Base-by-base conservation (phyloP, 768 basidiomycete species). In the Mycena chlorophos region DNA sequence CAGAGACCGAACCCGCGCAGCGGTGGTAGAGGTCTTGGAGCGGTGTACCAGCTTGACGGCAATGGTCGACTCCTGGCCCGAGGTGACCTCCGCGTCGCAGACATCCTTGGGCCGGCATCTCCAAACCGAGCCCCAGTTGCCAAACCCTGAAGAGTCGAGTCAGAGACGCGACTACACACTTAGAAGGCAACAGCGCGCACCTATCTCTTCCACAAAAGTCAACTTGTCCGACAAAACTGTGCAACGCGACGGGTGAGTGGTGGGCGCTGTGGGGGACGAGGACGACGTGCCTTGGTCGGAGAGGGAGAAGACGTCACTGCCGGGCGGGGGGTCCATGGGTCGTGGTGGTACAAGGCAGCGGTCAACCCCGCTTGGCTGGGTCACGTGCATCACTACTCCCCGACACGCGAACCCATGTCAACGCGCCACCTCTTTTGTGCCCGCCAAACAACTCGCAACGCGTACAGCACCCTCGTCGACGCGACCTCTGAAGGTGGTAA, bases 21-120 rank as follows among this genome's bases (percentile, higher is more conserved):
- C 89, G 0, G 91, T 93, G 12, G 92, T 91, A 27, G 88, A 80
- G 13, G 88, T 85, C 66, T 86, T 87, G 67, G 89, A 89, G 40
- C 95, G 78, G 68, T 94, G 92, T 0, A 99, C 95, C 34, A 99
- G 82, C 74, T 99, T 99, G 65, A 94, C 88, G 2, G 95, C 96
- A 37, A 95, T 80, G 65, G 86, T 86, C 62, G 75, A 78, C 49
- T 77, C 78, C 38, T 72, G 72, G 28, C 72, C 71, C 51, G 65
- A 69, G 63, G 72, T 63, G 51, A 75, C 61, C 55, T 69, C 66
- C 54, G 75, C 72, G 49, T 70, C 54, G 31, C 63, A 60, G 38
- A 66, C 70, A 22, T 75, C 75, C 70, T 84, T 89, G 56, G 86
- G 84, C 30, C 73, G 75, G 66, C 87, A 89, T 61, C 89, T 72